Base-by-base conservation (phyloP, 441 rosid genomes). In the Croton setiger region DNA sequence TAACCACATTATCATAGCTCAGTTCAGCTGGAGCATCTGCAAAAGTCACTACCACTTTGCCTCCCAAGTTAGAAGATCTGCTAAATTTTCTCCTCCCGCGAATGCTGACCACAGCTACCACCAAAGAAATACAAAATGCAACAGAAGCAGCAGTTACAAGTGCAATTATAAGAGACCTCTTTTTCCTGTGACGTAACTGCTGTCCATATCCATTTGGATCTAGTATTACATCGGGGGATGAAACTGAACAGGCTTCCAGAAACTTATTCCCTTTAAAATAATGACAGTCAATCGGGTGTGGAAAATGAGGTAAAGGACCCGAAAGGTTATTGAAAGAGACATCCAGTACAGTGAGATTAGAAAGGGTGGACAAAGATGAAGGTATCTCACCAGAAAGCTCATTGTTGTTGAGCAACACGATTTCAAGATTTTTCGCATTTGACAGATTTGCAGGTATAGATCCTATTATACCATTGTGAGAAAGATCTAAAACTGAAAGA, bases 281-380 rank as follows among this genome's bases (percentile, higher is more conserved):
- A 68, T 64, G 56, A 67, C 90, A 88, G 68, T 76, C 74, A 36
- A 7, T 72, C 18, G 36, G 74, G 60, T 75, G 73, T 17, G 18
- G 77, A 44, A 88, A 73, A 21, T 20, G 59, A 12, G 86, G 88
- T 71, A 88, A 76, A 62, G 49, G 70, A 64, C 93, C 90, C 18
- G 88, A 82, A 63, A 88, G 82, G 53, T 88, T 81, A 69, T 88
- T 88, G 76, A 80, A 86, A 36, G 93, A 84, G 59, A 86, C 78
- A 72, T 86, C 74, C 44, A 88, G 74, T 18, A 69, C 55, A 59
- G 75, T 70, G 23, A 88, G 88, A 63, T 52, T 70, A 31, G 68
- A 54, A 64, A 88, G 83, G 64, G 47, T 71, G n/a, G 88, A 78
- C 64, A 88, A 81, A 66, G 86, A 81, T 7, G 69, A 17, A 17